Conservation (phyloP, 495 filamentous ascomycete genomes). For the Talaromyces stipitatus region DNA sequence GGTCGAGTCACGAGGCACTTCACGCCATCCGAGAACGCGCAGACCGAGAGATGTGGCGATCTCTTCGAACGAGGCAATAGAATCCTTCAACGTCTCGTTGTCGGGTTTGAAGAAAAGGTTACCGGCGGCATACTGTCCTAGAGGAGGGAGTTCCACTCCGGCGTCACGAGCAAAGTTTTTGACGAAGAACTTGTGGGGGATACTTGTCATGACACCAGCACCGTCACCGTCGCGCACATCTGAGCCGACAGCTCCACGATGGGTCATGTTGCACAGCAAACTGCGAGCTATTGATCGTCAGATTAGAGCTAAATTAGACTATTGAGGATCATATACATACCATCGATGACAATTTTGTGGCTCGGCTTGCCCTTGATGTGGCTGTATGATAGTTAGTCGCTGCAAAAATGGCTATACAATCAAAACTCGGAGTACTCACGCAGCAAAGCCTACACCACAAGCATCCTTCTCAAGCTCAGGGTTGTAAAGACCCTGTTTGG, state of each 20-base stretch:
- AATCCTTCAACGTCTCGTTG: constrained; percentile 76
- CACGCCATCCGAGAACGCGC: constrained; percentile 92
- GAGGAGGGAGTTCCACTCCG: constrained; percentile 74
- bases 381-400: constrained; percentile 37
- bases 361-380: constrained; percentile 96
- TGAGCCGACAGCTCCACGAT: constrained; percentile 95
- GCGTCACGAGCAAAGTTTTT: constrained; percentile 95
- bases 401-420: neutral
- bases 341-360: constrained; percentile 99
- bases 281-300: constrained; percentile 59
- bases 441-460: constrained; percentile 98
- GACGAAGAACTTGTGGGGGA: constrained; percentile 97
- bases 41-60: constrained; percentile 81
- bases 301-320: neutral
- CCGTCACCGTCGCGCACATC: constrained; percentile 97
- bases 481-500: constrained; percentile 98
- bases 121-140: constrained; percentile 93
- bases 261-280: constrained; percentile 99
- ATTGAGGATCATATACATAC: constrained; percentile 41
- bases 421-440: constrained; percentile 51
- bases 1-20: constrained; percentile 86
- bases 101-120: constrained; percentile 99
- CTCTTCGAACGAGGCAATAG: constrained; percentile 82
- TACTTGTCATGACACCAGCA: constrained; percentile 98
- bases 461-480: constrained; percentile 97